Evolutionary conservation across 148 eudicot species (phyloP).

Genomic region (Rhododendron kiyosumense): DNA sequence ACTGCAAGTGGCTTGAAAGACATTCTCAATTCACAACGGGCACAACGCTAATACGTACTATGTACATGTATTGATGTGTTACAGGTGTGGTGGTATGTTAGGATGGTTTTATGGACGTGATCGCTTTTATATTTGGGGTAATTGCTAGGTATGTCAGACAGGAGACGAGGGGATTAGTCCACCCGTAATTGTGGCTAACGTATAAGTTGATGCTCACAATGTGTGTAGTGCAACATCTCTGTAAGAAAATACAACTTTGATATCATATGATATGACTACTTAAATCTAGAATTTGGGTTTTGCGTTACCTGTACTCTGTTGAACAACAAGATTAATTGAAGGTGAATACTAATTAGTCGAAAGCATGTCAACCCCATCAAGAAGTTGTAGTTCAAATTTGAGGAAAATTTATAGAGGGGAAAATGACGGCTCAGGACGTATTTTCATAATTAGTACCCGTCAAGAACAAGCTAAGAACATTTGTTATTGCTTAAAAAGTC

Average conservation of each 20-base stretch:
- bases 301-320: not conserved
- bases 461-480: no score
- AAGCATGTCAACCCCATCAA: not conserved
- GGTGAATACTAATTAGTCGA: not conserved
- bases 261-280: not conserved
- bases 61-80: not conserved
- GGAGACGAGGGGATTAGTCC: not conserved
- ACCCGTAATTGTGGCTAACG: not conserved
- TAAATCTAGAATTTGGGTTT: not conserved
- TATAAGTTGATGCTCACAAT: not conserved
- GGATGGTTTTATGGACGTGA: not conserved
- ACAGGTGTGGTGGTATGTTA: not conserved
- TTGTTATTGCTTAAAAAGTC: no score
- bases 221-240: not conserved
- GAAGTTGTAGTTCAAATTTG: not conserved
- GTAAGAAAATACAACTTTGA: not conserved
- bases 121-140: not conserved
- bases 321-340: not conserved
- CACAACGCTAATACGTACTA: not conserved
- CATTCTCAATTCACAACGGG: not conserved
- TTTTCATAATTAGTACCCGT: no score
- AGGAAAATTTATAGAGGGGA: not conserved
- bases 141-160: not conserved
- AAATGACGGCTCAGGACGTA: no score
- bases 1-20: conserved; percentile 23